phyloP scores from a whole-genome alignment of 164 flowering plant genomes.

The Nelumbo lutea region DNA sequence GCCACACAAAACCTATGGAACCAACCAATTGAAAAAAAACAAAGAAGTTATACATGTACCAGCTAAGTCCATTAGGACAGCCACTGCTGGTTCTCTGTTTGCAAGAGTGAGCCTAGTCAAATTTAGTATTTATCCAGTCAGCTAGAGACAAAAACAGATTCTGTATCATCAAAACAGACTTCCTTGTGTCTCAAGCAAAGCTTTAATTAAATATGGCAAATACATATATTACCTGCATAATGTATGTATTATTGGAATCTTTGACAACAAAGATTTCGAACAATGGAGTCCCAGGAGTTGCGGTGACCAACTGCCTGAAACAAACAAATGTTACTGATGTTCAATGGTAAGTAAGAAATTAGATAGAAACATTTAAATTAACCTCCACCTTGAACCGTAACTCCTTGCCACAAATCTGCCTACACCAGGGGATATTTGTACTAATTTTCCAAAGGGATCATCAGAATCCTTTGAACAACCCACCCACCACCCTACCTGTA shows the following conservation, averaged over 20 bases:
- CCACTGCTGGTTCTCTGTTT: neutral
- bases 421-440: conserved; percentile 74
- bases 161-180: neutral
- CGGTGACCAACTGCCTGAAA: conserved; percentile 79
- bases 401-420: conserved; percentile 85
- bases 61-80: neutral
- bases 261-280: conserved; percentile 89
- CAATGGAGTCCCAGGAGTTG: conserved; percentile 80
- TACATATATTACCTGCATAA: conserved; percentile 64
- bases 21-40: no score
- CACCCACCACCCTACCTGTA: conserved; percentile 99
- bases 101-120: neutral
- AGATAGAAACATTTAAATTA: conserved; percentile 2
- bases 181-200: no score
- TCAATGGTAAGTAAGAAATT: neutral
- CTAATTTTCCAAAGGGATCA: conserved; percentile 81
- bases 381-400: conserved; percentile 80
- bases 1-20: no score
- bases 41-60: neutral
- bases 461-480: conserved; percentile 71
- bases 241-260: conserved; percentile 52
- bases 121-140: neutral
- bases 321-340: conserved; percentile 14
- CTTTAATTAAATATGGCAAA: neutral
- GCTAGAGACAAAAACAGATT: neutral